Evolutionary conservation across 306 rosid genomes (phyloP).

Genomic region (Ammopiptanthus mongolicus): DNA sequence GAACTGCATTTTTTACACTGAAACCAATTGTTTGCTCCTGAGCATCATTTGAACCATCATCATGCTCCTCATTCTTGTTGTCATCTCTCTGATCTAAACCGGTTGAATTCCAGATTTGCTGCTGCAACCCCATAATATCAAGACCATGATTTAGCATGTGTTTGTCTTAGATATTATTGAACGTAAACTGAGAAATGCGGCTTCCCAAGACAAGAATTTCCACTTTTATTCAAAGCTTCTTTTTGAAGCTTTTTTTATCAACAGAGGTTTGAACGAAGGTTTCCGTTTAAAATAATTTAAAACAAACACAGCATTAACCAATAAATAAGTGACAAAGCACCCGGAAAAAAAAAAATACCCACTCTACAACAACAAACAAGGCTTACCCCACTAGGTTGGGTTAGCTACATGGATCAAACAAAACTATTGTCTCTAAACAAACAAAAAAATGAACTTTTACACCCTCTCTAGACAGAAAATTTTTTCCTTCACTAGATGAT

Average conservation of each 20-base stretch:
- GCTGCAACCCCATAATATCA: conserved; percentile 44
- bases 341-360: not conserved
- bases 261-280: too few species aligned
- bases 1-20: conserved; percentile 70
- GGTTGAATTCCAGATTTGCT: conserved; percentile 69
- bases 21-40: conserved; percentile 72
- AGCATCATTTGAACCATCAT: conserved; percentile 26
- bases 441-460: not conserved
- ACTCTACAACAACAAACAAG: not conserved
- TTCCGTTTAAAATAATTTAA: too few species aligned
- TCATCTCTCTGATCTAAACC: conserved; percentile 45
- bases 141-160: not conserved
- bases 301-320: too few species aligned
- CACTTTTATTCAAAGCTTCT: too few species aligned
- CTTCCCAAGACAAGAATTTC: too few species aligned
- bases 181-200: too few species aligned
- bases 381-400: not conserved
- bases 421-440: not conserved
- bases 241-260: too few species aligned
- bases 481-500: not conserved
- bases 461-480: not conserved
- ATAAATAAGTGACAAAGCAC: not conserved
- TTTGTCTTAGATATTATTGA: too few species aligned
- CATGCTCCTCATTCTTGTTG: conserved; percentile 23
- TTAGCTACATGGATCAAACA: not conserved